Conservation (phyloP, 805 yeast genomes). For the Spencermartinsiella europaea region DNA sequence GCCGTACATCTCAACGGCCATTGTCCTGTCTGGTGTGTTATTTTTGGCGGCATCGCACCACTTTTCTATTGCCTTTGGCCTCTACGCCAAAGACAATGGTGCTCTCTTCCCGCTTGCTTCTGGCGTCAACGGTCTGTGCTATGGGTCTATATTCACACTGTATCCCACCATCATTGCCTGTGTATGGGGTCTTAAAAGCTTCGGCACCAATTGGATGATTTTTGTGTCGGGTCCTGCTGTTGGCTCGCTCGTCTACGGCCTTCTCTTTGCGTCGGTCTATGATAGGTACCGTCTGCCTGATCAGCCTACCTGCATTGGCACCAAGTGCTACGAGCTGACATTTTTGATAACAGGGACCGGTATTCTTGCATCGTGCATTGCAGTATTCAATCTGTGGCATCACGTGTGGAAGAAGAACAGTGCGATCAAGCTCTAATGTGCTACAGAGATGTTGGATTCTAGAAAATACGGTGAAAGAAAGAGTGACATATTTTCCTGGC, state of each 20-base stretch:
- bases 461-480: no score
- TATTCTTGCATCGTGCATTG: slow-evolving; percentile 19
- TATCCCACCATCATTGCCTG: slow-evolving; percentile 80
- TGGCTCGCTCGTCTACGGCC: slow-evolving; percentile 65
- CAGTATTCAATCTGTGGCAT: slow-evolving; percentile 18
- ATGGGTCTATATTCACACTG: slow-evolving; percentile 81
- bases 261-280: slow-evolving; percentile 60
- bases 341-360: slow-evolving; percentile 26
- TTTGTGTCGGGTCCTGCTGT: slow-evolving; percentile 86
- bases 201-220: slow-evolving; percentile 92
- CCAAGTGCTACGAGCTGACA: slow-evolving; percentile 25
- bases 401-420: slow-evolving; percentile 16
- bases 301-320: slow-evolving; percentile 14
- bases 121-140: slow-evolving; percentile 57
- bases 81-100: slow-evolving; percentile 19
- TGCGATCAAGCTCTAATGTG: neutral
- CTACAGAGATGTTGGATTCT: no score
- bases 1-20: slow-evolving; percentile 25
- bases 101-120: slow-evolving; percentile 34
- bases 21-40: slow-evolving; percentile 28
- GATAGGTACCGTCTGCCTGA: slow-evolving; percentile 34
- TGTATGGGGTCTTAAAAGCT: slow-evolving; percentile 80
- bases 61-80: slow-evolving; percentile 25
- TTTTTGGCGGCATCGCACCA: slow-evolving; percentile 37
- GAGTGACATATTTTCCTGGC: no score